Conservation (phyloP, 202 grass and related monocot genomes). For the Tripidium arundinaceum region DNA sequence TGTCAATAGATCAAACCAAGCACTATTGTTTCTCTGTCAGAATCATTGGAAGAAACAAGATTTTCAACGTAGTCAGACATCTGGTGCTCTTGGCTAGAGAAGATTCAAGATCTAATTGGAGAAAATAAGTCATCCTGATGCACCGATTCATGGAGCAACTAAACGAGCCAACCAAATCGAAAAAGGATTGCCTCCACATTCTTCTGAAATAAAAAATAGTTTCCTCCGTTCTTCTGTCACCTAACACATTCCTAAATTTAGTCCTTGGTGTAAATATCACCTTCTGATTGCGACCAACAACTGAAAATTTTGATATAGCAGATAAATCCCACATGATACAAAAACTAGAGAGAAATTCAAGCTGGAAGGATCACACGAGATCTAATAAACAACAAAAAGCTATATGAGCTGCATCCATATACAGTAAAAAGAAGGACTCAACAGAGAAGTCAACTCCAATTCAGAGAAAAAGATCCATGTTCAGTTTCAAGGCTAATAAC, state of each 20-base stretch:
- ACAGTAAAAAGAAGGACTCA: background rate
- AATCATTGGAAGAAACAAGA: background rate
- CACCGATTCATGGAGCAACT: background rate
- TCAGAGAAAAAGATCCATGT: conserved; percentile 9
- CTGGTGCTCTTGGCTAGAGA: background rate
- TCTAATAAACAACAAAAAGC: conserved; percentile 19
- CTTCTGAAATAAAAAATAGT: background rate
- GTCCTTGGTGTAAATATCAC: background rate
- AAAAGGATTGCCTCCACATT: background rate
- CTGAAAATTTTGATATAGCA: background rate
- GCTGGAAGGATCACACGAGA: conserved; percentile 1
- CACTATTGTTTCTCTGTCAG: background rate
- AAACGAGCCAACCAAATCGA: background rate
- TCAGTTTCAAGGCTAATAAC: background rate
- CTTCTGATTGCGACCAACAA: background rate
- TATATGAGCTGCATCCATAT: background rate
- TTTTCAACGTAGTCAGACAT: background rate
- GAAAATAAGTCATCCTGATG: background rate
- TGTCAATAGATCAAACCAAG: background rate
- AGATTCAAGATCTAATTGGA: background rate
- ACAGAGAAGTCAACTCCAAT: conserved; percentile 30
- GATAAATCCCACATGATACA: background rate
- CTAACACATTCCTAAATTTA: conserved; percentile 7
- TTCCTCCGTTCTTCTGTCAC: background rate
- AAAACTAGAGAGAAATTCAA: conserved; percentile 4